phyloP scores from a whole-genome alignment of 441 rosid species.

The Syzygium malaccense region DNA sequence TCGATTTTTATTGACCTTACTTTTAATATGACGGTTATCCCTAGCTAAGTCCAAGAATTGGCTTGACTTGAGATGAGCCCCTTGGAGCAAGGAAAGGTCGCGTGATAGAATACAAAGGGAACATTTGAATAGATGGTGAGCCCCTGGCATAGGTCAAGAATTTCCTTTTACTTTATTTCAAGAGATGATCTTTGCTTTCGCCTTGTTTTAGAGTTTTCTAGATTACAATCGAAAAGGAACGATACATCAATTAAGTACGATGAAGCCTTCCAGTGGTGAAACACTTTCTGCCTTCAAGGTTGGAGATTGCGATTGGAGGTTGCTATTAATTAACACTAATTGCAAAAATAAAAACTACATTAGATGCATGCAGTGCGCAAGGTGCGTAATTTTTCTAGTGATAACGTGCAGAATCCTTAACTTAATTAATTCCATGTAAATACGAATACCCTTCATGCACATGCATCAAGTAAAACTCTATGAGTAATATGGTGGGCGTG shows the following conservation, averaged over 20 bases:
- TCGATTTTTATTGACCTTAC: not conserved
- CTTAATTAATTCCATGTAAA: not conserved
- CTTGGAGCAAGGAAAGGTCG: not conserved
- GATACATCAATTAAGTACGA: not conserved
- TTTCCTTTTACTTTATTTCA: not conserved
- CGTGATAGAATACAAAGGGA: not conserved
- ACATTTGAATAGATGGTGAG: not conserved
- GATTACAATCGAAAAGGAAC: not conserved
- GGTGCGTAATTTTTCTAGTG: not conserved
- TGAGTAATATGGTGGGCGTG: not conserved
- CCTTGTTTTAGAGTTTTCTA: not conserved
- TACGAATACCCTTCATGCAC: not conserved
- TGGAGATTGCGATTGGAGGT: not conserved
- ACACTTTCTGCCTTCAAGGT: not conserved
- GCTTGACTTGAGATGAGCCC: not conserved
- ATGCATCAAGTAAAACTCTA: not conserved
- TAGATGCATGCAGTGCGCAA: not conserved
- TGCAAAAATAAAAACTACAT: not conserved
- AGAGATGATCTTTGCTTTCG: not conserved
- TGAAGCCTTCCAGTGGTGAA: not conserved
- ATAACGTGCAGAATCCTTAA: not conserved
- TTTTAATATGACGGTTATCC: not conserved
- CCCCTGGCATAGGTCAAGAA: not conserved
- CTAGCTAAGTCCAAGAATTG: not conserved
- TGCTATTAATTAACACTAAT: not conserved